Conservation (phyloP, 768 basidiomycete genomes). For the Russula sp. region DNA sequence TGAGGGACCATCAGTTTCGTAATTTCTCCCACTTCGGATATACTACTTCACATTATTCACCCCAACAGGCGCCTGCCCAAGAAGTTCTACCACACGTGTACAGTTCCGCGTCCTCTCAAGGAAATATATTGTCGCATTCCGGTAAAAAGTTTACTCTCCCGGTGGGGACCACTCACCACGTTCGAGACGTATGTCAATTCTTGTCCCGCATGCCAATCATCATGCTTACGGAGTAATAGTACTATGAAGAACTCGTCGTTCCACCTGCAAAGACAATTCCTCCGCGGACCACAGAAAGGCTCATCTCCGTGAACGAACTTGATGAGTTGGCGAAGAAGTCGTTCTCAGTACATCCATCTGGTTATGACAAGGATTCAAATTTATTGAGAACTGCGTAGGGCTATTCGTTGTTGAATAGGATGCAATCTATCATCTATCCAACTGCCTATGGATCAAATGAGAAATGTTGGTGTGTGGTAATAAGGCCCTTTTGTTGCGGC, state of each 20-base stretch:
- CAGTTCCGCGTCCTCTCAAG: conserved; percentile 57
- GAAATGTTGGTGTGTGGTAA: conserved; percentile 92
- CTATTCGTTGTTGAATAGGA: conserved; percentile 83
- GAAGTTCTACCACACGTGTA: conserved; percentile 88
- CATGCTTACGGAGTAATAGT: not conserved
- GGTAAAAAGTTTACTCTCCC: conserved; percentile 83
- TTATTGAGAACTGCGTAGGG: conserved; percentile 48
- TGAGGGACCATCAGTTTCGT: conserved; percentile 50
- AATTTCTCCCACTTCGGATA: not conserved
- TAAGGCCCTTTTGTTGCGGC: conserved; percentile 8
- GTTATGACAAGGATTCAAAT: not conserved
- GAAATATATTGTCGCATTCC: conserved; percentile 64
- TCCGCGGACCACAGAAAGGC: conserved; percentile 63
- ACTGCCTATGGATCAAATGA: conserved; percentile 95
- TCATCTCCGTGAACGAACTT: conserved; percentile 68
- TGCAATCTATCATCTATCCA: conserved; percentile 93
- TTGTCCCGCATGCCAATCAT: not conserved
- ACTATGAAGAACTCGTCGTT: conserved; percentile 82
- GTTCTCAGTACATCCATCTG: conserved; percentile 61
- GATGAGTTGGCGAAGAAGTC: conserved; percentile 76
- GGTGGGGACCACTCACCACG: conserved; percentile 67
- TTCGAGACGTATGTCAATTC: conserved; percentile 54
- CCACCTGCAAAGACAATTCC: conserved; percentile 83
- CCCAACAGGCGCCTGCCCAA: conserved; percentile 47
- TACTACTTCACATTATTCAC: conserved; percentile 8